Percentiles rank a stretch among this genome's conserved stretches.
These are phyloP conservation scores for Boletus subparvulus DNA, from an alignment of 768 basidiomycete species.

Conservation along the genomic window DNA sequence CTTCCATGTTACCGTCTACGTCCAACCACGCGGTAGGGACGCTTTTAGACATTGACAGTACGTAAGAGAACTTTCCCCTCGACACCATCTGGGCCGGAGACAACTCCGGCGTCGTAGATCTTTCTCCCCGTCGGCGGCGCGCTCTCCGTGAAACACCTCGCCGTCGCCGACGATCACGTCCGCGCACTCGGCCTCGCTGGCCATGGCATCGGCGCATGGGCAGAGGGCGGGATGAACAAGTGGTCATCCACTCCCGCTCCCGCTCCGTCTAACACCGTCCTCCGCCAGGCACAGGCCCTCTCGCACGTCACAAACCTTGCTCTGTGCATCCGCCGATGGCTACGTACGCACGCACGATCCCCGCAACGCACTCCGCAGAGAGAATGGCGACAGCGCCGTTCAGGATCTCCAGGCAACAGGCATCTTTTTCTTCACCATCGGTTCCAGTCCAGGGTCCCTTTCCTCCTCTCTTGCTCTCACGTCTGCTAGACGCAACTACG, in stretches of 20 bases:
- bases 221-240: conserved; percentile 82
- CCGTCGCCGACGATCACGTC: conserved; percentile 78
- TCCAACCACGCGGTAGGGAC: no score
- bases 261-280: conserved; percentile 33
- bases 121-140: conserved; percentile 69
- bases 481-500: conserved; percentile 70
- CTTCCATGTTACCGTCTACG: no score
- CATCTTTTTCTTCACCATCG: conserved; percentile 80
- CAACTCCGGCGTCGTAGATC: conserved; percentile 64
- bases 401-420: conserved; percentile 79
- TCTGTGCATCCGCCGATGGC: conserved; percentile 75
- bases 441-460: conserved; percentile 75
- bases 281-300: conserved; percentile 56
- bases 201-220: conserved; percentile 74
- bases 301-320: conserved; percentile 65
- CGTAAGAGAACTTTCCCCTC: no score
- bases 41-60: no score
- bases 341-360: conserved; percentile 65
- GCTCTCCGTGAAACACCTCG: conserved; percentile 40
- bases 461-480: conserved; percentile 11
- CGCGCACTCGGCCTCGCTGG: conserved; percentile 59
- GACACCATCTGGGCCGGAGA: conserved; percentile 88
- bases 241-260: conserved; percentile 45
- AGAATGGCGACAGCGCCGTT: conserved; percentile 54
- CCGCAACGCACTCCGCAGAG: conserved; percentile 54